phyloP scores from a whole-genome alignment of 257 asterid species.

The Paraleonurus japonicus region DNA sequence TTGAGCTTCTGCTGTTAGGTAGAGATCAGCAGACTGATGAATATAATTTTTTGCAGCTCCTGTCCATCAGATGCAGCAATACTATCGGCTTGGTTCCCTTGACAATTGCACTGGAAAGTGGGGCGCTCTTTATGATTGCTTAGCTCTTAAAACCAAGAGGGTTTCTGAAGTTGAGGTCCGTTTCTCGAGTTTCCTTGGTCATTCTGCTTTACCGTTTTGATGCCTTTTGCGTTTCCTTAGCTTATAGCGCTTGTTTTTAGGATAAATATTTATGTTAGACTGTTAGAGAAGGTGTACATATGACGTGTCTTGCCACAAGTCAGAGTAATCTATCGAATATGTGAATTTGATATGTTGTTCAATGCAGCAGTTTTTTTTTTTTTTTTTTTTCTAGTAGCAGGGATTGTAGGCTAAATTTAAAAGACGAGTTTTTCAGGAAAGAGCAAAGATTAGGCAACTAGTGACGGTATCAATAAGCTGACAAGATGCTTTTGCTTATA shows the following conservation, averaged over 20 bases:
- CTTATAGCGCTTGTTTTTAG: not conserved
- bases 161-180: slow-evolving; percentile 70
- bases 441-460: not conserved
- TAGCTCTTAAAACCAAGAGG: slow-evolving; percentile 71
- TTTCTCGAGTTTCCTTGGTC: not conserved
- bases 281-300: not conserved
- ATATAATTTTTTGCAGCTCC: slow-evolving; percentile 62
- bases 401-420: not conserved
- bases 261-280: not conserved
- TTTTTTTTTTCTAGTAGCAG: not conserved
- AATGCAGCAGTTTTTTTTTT: not conserved
- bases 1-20: not conserved
- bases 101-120: slow-evolving; percentile 79
- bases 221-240: not conserved
- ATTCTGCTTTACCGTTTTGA: not conserved
- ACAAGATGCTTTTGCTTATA: not conserved
- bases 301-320: not conserved
- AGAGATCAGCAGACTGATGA: slow-evolving; percentile 12
- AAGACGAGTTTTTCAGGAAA: not conserved
- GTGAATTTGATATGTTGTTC: not conserved
- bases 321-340: not conserved
- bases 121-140: slow-evolving; percentile 72
- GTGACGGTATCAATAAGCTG: not conserved
- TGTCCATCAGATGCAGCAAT: slow-evolving; percentile 88
- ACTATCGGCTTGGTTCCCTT: slow-evolving; percentile 72